These are phyloP conservation scores for Naganishia sp. DNA, from an alignment of 1,284 basidiomycete genomes.

Conservation along the genomic window DNA sequence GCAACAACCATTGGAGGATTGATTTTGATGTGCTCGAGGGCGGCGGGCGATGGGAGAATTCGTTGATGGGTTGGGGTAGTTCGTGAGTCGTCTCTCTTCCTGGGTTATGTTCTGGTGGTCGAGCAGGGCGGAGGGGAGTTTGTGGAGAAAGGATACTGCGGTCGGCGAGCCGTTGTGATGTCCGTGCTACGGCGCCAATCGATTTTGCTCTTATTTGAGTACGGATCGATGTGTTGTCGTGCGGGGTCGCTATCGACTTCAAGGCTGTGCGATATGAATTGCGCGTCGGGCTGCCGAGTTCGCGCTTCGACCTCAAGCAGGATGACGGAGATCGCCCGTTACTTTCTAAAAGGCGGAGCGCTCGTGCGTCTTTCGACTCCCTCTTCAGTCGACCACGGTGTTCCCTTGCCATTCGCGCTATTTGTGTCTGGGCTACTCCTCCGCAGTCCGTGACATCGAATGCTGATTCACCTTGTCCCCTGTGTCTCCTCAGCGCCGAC, in stretches of 20 bases:
- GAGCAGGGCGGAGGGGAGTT: background rate
- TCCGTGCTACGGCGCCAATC: too few species aligned
- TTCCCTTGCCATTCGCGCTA: background rate
- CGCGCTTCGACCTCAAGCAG: background rate
- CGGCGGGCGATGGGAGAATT: constrained; percentile 94
- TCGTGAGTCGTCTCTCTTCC: constrained; percentile 61
- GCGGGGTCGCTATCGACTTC: too few species aligned
- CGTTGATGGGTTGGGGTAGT: constrained; percentile 96
- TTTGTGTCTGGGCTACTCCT: background rate
- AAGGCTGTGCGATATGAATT: background rate
- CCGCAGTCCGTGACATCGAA: background rate
- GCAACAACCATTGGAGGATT: constrained; percentile 86
- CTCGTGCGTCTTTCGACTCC: too few species aligned
- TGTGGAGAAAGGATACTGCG: background rate
- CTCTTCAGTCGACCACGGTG: too few species aligned
- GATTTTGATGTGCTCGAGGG: constrained; percentile 92
- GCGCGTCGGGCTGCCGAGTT: background rate
- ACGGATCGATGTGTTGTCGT: too few species aligned
- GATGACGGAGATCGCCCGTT: too few species aligned
- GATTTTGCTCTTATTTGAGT: too few species aligned
- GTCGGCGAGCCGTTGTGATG: background rate
- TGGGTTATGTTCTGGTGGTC: background rate
- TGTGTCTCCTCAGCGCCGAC: constrained; percentile 68
- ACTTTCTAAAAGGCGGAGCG: too few species aligned
- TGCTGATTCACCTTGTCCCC: background rate